Evolutionary conservation across 805 yeast species (phyloP).

Genomic region (Spathaspora sp.): DNA sequence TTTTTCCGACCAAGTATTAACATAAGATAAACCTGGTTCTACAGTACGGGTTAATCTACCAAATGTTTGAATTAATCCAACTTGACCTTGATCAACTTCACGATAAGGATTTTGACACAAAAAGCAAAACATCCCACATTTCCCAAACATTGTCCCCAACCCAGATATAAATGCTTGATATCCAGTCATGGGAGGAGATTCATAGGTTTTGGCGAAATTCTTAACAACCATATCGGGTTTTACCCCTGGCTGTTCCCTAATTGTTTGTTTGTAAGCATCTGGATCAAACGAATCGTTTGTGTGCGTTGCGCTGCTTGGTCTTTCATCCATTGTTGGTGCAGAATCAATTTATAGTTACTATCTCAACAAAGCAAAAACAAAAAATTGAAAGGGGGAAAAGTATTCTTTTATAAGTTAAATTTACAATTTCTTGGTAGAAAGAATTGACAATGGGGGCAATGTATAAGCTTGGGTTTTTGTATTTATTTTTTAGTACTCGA

Average conservation of each 20-base stretch:
- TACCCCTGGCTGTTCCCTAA: slow-evolving; percentile 19
- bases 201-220: slow-evolving; percentile 39
- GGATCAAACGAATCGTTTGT: slow-evolving; percentile 9
- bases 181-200: slow-evolving; percentile 34
- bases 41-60: slow-evolving; percentile 63
- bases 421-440: too few relatives aligned
- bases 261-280: slow-evolving; percentile 9
- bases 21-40: slow-evolving; percentile 65
- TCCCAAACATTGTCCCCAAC: slow-evolving; percentile 49
- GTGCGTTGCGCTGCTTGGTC: neutral
- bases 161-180: slow-evolving; percentile 39
- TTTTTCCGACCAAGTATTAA: slow-evolving; percentile 62
- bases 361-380: neutral
- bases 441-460: neutral
- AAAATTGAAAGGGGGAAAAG: neutral
- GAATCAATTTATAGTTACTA: neutral
- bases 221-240: slow-evolving; percentile 41
- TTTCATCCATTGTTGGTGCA: slow-evolving; percentile 1
- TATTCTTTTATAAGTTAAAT: neutral
- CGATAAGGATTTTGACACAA: slow-evolving; percentile 58
- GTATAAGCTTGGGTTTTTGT: neutral
- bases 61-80: slow-evolving; percentile 63
- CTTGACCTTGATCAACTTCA: slow-evolving; percentile 61
- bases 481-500: neutral
- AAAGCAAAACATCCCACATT: slow-evolving; percentile 54